Percentiles rank a stretch among this genome's conserved stretches.
Conservation (phyloP, 1,139 yeast genomes). For the Kodamaea derodonti region DNA sequence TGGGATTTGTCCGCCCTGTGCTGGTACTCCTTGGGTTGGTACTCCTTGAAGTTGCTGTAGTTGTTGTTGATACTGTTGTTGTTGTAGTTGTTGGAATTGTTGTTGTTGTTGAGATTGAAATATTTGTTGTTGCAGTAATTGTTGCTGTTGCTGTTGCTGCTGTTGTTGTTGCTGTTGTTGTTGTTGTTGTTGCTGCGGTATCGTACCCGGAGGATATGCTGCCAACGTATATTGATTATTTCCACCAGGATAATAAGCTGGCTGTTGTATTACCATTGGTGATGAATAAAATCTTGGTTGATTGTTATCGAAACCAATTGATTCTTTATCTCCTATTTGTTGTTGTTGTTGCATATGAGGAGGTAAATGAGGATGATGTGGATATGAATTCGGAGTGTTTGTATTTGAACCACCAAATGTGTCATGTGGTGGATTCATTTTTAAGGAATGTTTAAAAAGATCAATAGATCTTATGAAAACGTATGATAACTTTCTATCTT, state of each 20-base stretch:
- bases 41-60: constrained; percentile 4
- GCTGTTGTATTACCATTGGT: constrained; percentile 22
- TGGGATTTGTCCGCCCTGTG: constrained; percentile 3
- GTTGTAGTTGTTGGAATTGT: constrained; percentile 7
- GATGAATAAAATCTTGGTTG: constrained; percentile 20
- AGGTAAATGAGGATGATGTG: constrained; percentile 9
- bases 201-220: constrained; percentile 12
- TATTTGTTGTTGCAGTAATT: constrained; percentile 10
- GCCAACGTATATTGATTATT: constrained; percentile 18
- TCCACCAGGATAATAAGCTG: constrained; percentile 13
- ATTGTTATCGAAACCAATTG: constrained; percentile 9
- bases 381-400: constrained; percentile 4
- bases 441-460: too few species aligned
- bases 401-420: constrained; percentile 3
- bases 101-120: constrained; percentile 9
- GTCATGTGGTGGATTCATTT: constrained; percentile 10
- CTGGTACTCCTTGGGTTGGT: constrained; percentile 6
- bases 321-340: constrained; percentile 3
- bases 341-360: constrained; percentile 10
- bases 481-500: too few species aligned
- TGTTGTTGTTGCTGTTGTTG: constrained; percentile 10
- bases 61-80: constrained; percentile 5
- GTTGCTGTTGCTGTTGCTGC: constrained; percentile 10
- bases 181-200: constrained; percentile 11
- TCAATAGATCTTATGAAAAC: too few species aligned